Evolutionary conservation across 805 yeast genomes (phyloP).

Genomic region (Schizosaccharomyces octosporus): DNA sequence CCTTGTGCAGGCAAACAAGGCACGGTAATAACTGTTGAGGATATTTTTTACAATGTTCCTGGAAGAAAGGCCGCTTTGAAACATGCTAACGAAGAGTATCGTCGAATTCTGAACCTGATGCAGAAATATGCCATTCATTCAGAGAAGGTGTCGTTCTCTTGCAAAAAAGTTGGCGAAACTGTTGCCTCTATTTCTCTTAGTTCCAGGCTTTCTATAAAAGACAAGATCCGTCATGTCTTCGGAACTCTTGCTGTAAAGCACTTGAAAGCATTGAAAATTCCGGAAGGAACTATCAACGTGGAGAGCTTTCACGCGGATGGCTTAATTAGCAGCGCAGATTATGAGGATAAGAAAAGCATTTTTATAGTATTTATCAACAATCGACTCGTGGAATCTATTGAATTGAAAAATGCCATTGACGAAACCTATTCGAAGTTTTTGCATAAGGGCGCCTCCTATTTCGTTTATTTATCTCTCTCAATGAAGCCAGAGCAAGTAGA

Average conservation of each 20-base stretch:
- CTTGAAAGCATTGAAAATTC: neutral
- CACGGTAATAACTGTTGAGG: slow-evolving; percentile 66
- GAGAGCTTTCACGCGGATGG: slow-evolving; percentile 21
- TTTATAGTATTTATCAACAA: slow-evolving; percentile 53
- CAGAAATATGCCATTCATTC: slow-evolving; percentile 66
- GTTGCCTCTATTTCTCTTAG: slow-evolving; percentile 40
- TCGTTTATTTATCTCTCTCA: slow-evolving; percentile 46
- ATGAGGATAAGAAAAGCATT: slow-evolving; percentile 34
- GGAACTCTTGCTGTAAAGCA: slow-evolving; percentile 49
- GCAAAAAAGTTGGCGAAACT: slow-evolving; percentile 58
- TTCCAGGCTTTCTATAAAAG: slow-evolving; percentile 25
- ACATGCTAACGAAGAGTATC: slow-evolving; percentile 47
- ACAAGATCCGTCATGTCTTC: slow-evolving; percentile 47
- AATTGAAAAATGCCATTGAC: slow-evolving; percentile 41
- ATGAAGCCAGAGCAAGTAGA: slow-evolving; percentile 52
- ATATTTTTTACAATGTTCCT: slow-evolving; percentile 70
- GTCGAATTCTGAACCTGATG: slow-evolving; percentile 54
- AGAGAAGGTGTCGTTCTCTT: slow-evolving; percentile 41
- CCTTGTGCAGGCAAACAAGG: slow-evolving; percentile 76
- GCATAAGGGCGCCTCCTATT: slow-evolving; percentile 59
- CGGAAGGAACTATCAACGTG: neutral
- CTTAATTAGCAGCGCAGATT: slow-evolving; percentile 46
- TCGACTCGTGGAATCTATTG: slow-evolving; percentile 62
- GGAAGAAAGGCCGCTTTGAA: slow-evolving; percentile 45
- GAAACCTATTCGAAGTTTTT: slow-evolving; percentile 38